These are phyloP conservation scores for Curvularia hawaiiensis DNA, from an alignment of 2,329 filamentous ascomycete species.

Conservation along the genomic window DNA sequence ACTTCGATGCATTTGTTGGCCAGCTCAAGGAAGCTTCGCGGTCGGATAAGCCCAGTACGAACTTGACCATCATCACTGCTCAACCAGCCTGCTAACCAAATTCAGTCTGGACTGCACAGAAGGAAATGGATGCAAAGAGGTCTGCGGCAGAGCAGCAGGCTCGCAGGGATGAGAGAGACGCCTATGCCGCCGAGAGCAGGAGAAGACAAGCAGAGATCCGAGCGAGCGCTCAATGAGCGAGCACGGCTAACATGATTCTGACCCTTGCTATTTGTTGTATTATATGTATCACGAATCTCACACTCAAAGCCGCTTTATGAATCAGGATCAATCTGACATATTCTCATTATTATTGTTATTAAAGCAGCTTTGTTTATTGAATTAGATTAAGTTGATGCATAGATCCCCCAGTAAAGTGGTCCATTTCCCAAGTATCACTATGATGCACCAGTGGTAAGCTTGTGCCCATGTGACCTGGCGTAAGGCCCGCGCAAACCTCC, in stretches of 20 bases:
- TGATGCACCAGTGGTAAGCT: not conserved
- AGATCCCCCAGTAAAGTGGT: too few species aligned
- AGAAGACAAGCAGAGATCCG: constrained; percentile 43
- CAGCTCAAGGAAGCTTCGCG: constrained; percentile 88
- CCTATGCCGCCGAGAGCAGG: constrained; percentile 38
- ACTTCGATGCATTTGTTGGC: constrained; percentile 86
- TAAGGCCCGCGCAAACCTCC: constrained; percentile 12
- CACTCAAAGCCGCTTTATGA: constrained; percentile 11
- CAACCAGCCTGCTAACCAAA: constrained; percentile 17
- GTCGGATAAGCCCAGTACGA: constrained; percentile 86
- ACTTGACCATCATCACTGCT: not conserved
- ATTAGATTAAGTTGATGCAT: not conserved
- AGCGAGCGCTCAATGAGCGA: constrained; percentile 34
- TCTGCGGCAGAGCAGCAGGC: constrained; percentile 33
- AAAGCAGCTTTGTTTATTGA: not conserved
- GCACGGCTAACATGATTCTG: constrained; percentile 2
- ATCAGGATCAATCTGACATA: not conserved
- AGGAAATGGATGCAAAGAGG: constrained; percentile 41
- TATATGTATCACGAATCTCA: constrained; percentile 27
- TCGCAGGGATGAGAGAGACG: constrained; percentile 39
- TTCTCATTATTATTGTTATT: not conserved
- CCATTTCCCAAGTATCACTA: not conserved
- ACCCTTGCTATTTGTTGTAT: constrained; percentile 16
- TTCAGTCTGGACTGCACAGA: constrained; percentile 44
- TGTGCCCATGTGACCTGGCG: constrained; percentile 36